These are phyloP conservation scores for Sporothrix protearum DNA, from an alignment of 2,329 filamentous ascomycete species.

Conservation along the genomic window DNA sequence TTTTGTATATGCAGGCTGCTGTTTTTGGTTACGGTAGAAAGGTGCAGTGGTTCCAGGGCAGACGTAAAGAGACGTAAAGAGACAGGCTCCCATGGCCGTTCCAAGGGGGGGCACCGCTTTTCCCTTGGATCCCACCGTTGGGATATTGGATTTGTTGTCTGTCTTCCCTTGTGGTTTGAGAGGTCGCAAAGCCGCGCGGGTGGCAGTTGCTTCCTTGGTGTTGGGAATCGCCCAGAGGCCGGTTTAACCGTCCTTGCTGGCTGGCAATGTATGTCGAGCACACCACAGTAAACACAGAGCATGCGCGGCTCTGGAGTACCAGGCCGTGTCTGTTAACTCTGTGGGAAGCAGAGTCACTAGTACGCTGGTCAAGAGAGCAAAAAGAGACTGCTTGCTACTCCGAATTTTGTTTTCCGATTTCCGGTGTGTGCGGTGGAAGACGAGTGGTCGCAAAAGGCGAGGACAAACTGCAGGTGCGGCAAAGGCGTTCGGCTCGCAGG, in stretches of 20 bases:
- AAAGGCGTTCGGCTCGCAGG: not conserved
- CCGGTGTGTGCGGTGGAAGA: not conserved
- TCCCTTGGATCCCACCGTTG: not conserved
- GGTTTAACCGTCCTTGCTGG: not conserved
- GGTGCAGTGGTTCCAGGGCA: slow-evolving; percentile 15
- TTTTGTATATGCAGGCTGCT: slow-evolving; percentile 28
- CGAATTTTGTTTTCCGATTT: slow-evolving; percentile 1
- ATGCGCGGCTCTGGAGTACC: not conserved
- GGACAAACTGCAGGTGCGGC: not conserved
- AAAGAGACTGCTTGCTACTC: not conserved
- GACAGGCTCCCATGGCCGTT: slow-evolving; percentile 24
- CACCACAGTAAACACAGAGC: not conserved
- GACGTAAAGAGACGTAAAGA: slow-evolving; percentile 18
- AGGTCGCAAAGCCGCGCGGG: not conserved
- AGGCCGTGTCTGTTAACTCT: not conserved
- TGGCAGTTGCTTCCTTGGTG: not conserved
- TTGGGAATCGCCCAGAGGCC: not conserved
- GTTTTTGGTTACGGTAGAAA: slow-evolving; percentile 28
- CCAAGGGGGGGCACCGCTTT: slow-evolving; percentile 3
- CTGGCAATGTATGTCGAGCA: not conserved
- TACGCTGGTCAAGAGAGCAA: not conserved
- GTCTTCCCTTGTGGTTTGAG: not conserved
- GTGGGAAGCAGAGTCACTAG: no score
- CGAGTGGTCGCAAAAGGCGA: not conserved
- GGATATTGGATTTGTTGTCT: not conserved